Evolutionary conservation across 208 protist genomes (phyloP).

Genomic region (Porcisia hertigi): DNA sequence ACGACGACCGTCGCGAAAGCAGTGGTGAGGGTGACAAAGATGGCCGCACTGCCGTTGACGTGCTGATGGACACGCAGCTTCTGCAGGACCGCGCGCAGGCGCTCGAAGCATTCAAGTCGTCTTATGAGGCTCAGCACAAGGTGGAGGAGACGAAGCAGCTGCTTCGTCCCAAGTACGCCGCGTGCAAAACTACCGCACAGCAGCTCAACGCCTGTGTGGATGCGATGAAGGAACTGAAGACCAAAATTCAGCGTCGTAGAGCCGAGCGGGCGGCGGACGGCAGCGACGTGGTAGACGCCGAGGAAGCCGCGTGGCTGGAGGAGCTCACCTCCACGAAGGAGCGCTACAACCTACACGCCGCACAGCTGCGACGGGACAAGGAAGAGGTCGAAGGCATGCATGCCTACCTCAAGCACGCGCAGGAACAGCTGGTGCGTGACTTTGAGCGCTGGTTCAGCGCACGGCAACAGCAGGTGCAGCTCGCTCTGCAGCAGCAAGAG

Average conservation of each 20-base stretch:
- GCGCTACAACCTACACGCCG: constrained; percentile 56
- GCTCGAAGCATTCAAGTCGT: constrained; percentile 87
- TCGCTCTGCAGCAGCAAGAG: constrained; percentile 38
- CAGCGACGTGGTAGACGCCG: constrained; percentile 49
- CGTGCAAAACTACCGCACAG: constrained; percentile 67
- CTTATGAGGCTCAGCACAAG: constrained; percentile 74
- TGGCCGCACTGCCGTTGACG: constrained; percentile 22
- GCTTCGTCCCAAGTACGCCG: constrained; percentile 65
- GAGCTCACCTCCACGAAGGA: constrained; percentile 38
- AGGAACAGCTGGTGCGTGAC: constrained; percentile 81
- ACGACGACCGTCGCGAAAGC: constrained; percentile 1
- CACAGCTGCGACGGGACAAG: constrained; percentile 63
- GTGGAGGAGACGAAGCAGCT: constrained; percentile 75
- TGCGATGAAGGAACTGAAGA: constrained; percentile 73
- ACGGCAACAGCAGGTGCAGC: constrained; percentile 66
- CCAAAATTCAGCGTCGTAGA: constrained; percentile 67
- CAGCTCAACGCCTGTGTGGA: constrained; percentile 73
- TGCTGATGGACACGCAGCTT: constrained; percentile 73
- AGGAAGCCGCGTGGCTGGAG: constrained; percentile 42
- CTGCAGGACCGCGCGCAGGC: constrained; percentile 77
- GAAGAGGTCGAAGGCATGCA: constrained; percentile 89
- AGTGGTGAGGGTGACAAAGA: constrained; percentile 36
- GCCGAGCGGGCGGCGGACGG: constrained; percentile 83
- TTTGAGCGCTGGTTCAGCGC: constrained; percentile 87
- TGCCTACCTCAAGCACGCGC: constrained; percentile 79